These are phyloP conservation scores for Platismatia glauca DNA, from an alignment of 495 filamentous ascomycete species.

Conservation along the genomic window DNA sequence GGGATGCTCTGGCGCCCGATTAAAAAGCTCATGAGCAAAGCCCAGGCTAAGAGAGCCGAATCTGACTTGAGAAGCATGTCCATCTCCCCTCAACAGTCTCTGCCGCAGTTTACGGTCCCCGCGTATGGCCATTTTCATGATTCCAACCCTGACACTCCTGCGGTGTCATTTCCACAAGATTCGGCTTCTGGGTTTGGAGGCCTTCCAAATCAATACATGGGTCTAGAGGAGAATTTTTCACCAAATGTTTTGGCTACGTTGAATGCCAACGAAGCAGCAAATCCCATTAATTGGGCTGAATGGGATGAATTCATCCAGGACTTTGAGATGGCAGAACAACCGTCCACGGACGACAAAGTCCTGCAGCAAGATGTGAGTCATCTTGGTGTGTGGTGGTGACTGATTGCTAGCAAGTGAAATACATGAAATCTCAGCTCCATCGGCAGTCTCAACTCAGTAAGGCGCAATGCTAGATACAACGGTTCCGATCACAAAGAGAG, in stretches of 20 bases:
- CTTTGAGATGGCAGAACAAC: constrained; percentile 33
- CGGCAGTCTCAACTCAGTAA: neutral
- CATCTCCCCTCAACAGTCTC: constrained; percentile 12
- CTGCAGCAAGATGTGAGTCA: neutral
- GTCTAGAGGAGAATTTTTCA: constrained; percentile 4
- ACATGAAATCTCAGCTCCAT: constrained; percentile 4
- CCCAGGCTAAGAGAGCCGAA: constrained; percentile 22
- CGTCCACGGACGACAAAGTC: neutral
- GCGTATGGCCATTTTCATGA: neutral
- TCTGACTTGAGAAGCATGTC: neutral
- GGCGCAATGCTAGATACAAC: neutral
- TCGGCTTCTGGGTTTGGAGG: neutral
- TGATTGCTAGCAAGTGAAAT: neutral
- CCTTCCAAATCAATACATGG: neutral
- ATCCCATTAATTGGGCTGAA: constrained; percentile 32
- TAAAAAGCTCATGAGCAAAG: constrained; percentile 52
- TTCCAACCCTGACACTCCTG: neutral
- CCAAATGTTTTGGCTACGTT: neutral
- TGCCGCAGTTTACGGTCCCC: constrained; percentile 15
- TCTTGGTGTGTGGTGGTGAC: constrained; percentile 19
- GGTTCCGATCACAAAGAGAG: neutral
- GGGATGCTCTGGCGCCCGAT: constrained; percentile 68
- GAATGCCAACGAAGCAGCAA: constrained; percentile 10
- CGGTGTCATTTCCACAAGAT: constrained; percentile 3
- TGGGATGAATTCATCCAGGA: constrained; percentile 46